phyloP scores from a whole-genome alignment of 345 rosid genomes.

The Citrus cavaleriei region DNA sequence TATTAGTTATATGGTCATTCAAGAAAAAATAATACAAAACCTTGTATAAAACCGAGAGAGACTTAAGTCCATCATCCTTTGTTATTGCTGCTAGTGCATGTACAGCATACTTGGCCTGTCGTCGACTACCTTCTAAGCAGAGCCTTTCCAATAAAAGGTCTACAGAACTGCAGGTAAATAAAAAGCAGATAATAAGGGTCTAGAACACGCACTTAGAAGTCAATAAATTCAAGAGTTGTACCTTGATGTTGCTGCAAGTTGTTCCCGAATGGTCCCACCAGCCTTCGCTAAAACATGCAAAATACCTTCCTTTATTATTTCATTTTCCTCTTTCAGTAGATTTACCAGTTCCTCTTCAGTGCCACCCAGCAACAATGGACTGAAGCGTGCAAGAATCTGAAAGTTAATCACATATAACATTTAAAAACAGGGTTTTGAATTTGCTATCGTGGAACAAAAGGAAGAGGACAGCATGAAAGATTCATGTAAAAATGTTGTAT shows the following conservation, averaged over 20 bases:
- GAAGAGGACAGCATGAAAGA: neutral
- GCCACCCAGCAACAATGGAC: conserved; percentile 79
- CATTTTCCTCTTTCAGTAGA: conserved; percentile 84
- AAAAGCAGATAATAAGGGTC: conserved; percentile 26
- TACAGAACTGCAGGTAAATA: conserved; percentile 61
- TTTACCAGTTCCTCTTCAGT: conserved; percentile 74
- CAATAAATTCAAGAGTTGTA: conserved; percentile 27
- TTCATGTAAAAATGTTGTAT: neutral
- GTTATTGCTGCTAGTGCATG: conserved; percentile 97
- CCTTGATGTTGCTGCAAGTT: conserved; percentile 80
- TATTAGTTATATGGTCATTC: neutral
- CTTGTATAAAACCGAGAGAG: conserved; percentile 96
- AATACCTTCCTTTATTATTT: conserved; percentile 80
- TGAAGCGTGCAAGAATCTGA: conserved; percentile 83
- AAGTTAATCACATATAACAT: conserved; percentile 13
- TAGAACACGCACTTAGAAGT: conserved; percentile 8
- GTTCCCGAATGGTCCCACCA: conserved; percentile 93
- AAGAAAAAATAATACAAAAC: conserved; percentile 28
- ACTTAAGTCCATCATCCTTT: conserved; percentile 92
- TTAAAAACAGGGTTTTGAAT: conserved; percentile 1
- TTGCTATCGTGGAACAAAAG: neutral
- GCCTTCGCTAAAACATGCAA: conserved; percentile 93
- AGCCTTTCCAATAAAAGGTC: conserved; percentile 90
- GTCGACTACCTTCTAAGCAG: conserved; percentile 91
- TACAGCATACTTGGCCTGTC: conserved; percentile 96